phyloP scores from a whole-genome alignment of 768 basidiomycete genomes.

The Termitomyces sp. region DNA sequence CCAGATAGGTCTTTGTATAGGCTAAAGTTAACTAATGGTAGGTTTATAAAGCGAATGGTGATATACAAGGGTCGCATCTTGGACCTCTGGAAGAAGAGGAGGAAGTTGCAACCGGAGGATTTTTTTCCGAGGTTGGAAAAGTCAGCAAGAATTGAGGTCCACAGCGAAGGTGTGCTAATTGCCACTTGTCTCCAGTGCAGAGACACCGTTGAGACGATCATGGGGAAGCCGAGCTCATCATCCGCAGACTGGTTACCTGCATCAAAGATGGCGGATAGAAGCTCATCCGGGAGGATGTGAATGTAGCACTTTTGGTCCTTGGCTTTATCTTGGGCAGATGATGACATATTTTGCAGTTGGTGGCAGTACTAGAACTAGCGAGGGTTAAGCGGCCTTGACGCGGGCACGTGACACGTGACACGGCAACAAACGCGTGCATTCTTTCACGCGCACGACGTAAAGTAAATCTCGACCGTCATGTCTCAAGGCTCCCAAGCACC shows the following conservation, averaged over 20 bases:
- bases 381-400: too few relatives aligned
- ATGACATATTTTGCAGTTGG: not conserved
- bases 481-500: slow-evolving; percentile 50
- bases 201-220: not conserved
- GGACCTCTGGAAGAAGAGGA: not conserved
- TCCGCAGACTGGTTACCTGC: not conserved
- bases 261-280: not conserved
- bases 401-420: slow-evolving; percentile 11
- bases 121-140: not conserved
- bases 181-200: not conserved
- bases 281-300: not conserved
- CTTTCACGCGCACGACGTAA: not conserved
- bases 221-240: not conserved
- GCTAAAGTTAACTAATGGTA: not conserved
- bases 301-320: not conserved
- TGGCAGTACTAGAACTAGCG: too few relatives aligned
- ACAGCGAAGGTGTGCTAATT: not conserved
- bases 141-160: not conserved
- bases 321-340: not conserved
- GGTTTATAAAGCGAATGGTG: not conserved
- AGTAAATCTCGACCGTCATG: slow-evolving; percentile 27
- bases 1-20: not conserved
- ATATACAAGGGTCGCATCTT: not conserved
- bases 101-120: not conserved
- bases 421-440: slow-evolving; percentile 6